Base-by-base conservation (phyloP, 2,329 filamentous ascomycete species). In the Cladophialophora bantiana region DNA sequence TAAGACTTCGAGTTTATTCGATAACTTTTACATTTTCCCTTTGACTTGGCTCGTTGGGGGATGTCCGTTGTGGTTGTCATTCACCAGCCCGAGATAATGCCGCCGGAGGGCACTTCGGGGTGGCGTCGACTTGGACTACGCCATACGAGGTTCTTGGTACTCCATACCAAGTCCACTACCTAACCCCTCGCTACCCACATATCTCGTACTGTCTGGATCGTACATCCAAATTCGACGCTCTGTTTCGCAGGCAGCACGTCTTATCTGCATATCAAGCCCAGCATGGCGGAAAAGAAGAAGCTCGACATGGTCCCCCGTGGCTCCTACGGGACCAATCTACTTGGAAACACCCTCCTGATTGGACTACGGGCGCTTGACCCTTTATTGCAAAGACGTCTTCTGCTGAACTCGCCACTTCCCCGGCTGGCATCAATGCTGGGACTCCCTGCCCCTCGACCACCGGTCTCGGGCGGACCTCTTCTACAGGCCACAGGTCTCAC, bases 261-360 rank as follows among this genome's bases (percentile, higher is more conserved):
- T 26, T 2, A 26, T 26, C 26, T 26, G 2, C 26, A 5, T 48
- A 15, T 48, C 38, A 34, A 34, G 36, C 13, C 53, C 18, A 48
- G 12, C 52, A 64, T 64, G 61, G 50, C 54, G 7, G 38, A 58
- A 50, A 15, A 34, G 32, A 58, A 55, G 38, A 50, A 50, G 35
- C 34, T 35, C 26, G 65, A 67, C 31, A 48, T 69, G 15, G 55
- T 67, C 18, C 20, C 50, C 36, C 65, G 68, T 13, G 67, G 64
- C 38, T n/a, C 52, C 15, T 64, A 57, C 32, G 59, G 57, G 9
- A 38, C 26, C 15, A 40, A 58, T 18, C 66, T 63, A 6, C 20
- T 70, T 3, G 68, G 68, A 32, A 64, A 60, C 54, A 56, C 66
- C 38, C 45, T 68, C 13, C 58, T 70, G 52, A 54, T 69, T 31